phyloP scores from a whole-genome alignment of 768 basidiomycete species.

The Daedaleopsis nitida region DNA sequence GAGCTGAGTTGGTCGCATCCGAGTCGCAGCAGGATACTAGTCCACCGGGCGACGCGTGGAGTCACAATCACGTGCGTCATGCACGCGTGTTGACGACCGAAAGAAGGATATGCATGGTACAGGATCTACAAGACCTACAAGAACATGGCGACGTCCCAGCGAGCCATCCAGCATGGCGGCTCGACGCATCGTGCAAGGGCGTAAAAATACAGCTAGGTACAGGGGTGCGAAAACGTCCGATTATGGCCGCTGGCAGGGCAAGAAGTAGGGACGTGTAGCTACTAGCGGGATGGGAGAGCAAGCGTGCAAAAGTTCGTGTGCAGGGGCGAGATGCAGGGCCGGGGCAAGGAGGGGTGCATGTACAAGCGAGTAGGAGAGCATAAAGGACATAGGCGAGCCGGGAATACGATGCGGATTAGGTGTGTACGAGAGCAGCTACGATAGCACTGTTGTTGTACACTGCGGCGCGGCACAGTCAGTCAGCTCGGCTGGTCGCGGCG shows the following conservation, averaged over 20 bases:
- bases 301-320: constrained; percentile 3
- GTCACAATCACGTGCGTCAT: constrained; percentile 1
- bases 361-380: constrained; percentile 7
- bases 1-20: no score
- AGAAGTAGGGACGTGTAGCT: constrained; percentile 3
- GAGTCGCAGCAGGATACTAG: no score
- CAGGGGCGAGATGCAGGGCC: no score
- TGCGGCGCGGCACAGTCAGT: background rate
- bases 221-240: constrained; percentile 15
- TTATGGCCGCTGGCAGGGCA: background rate
- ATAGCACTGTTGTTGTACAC: constrained; percentile 24
- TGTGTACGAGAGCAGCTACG: constrained; percentile 20
- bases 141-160: background rate
- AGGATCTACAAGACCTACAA: constrained; percentile 2
- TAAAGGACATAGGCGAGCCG: constrained; percentile 13
- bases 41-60: no score
- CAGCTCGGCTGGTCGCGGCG: background rate
- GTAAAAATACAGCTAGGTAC: constrained; percentile 17
- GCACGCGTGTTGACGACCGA: no score
- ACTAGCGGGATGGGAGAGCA: background rate
- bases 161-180: constrained; percentile 9
- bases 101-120: constrained; percentile 9
- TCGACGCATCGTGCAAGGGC: constrained; percentile 5
- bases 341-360: constrained; percentile 10
- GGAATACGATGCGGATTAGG: constrained; percentile 17